These are phyloP conservation scores for Ustilago lituana DNA, from an alignment of 1,284 basidiomycete species.

Conservation along the genomic window DNA sequence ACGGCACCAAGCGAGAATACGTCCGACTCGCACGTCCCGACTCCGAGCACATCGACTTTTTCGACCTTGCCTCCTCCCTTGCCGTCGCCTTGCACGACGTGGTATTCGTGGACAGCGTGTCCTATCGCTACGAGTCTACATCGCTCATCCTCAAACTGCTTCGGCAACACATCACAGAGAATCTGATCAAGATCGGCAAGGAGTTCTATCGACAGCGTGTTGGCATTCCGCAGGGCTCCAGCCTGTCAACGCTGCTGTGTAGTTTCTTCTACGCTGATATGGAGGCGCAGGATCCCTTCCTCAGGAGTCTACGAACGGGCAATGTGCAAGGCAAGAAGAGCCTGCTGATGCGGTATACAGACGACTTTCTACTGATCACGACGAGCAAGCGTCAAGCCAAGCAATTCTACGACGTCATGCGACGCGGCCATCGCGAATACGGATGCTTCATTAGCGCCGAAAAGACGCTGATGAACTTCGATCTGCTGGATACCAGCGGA, in stretches of 20 bases:
- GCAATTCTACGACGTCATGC: conserved; percentile 81
- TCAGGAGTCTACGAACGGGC: conserved; percentile 72
- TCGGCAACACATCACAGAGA: conserved; percentile 87
- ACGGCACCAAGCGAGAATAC: conserved; percentile 28
- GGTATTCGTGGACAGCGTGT: conserved; percentile 85
- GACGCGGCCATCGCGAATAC: conserved; percentile 79
- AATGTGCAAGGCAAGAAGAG: not conserved
- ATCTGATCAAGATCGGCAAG: conserved; percentile 77
- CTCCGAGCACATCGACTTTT: conserved; percentile 80
- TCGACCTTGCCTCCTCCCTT: conserved; percentile 69
- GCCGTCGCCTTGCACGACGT: conserved; percentile 77
- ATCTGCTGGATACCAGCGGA: conserved; percentile 74
- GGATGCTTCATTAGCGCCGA: conserved; percentile 87
- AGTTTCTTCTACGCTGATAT: conserved; percentile 85
- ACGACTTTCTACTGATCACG: conserved; percentile 92
- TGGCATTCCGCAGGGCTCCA: conserved; percentile 95
- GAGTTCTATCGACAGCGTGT: conserved; percentile 83
- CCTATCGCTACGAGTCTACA: conserved; percentile 73
- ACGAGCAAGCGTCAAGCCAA: conserved; percentile 75
- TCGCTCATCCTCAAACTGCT: conserved; percentile 78
- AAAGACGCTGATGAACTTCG: conserved; percentile 87
- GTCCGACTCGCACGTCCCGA: conserved; percentile 47
- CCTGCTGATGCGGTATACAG: conserved; percentile 78
- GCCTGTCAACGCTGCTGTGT: conserved; percentile 87
- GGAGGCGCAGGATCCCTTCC: conserved; percentile 72